A percentile compares a stretch with the other conserved stretches of the same genome.
Conservation (phyloP, 805 yeast species). For the Cyberlindnera xishuangbannaensis region DNA sequence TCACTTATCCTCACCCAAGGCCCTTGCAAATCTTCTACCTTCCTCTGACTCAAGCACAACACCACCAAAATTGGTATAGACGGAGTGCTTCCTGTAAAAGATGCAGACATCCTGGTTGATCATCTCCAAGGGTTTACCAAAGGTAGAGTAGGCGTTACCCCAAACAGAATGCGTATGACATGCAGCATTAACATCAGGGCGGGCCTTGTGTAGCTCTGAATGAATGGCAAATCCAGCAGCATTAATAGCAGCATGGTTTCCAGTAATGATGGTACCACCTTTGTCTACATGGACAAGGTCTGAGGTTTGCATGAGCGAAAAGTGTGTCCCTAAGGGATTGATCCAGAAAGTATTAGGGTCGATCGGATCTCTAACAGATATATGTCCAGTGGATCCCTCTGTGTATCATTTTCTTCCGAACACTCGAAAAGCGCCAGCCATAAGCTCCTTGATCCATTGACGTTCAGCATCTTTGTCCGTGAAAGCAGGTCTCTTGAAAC, state of each 20-base stretch:
- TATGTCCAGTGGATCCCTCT: constrained; percentile 84
- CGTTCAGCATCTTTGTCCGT: constrained; percentile 43
- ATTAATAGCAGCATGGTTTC: constrained; percentile 52
- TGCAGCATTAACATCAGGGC: constrained; percentile 69
- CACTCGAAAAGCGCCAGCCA: constrained; percentile 81
- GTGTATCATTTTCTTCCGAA: constrained; percentile 71
- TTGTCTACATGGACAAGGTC: constrained; percentile 63
- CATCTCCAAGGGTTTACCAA: constrained; percentile 70
- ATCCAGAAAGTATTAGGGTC: constrained; percentile 83
- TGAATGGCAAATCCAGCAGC: constrained; percentile 70
- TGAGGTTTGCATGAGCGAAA: constrained; percentile 49
- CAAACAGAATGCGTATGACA: constrained; percentile 63
- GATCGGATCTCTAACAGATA: constrained; percentile 79
- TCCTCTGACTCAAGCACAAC: constrained; percentile 65
- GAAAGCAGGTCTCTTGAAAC: constrained; percentile 47
- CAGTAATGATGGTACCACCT: constrained; percentile 53
- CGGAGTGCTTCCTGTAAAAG: constrained; percentile 60
- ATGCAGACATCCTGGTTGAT: constrained; percentile 71
- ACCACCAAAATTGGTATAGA: constrained; percentile 69
- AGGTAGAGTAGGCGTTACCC: constrained; percentile 62
- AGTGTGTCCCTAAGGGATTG: constrained; percentile 81
- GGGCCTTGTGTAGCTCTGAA: constrained; percentile 57
- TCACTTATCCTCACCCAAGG: constrained; percentile 49
- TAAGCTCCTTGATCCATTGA: constrained; percentile 56
- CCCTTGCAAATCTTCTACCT: constrained; percentile 54